A percentile compares a stretch with the other conserved stretches of the same genome.
These are phyloP conservation scores for Solanum hybrid DNA, from an alignment of 305 asterid genomes.

Conservation along the genomic window DNA sequence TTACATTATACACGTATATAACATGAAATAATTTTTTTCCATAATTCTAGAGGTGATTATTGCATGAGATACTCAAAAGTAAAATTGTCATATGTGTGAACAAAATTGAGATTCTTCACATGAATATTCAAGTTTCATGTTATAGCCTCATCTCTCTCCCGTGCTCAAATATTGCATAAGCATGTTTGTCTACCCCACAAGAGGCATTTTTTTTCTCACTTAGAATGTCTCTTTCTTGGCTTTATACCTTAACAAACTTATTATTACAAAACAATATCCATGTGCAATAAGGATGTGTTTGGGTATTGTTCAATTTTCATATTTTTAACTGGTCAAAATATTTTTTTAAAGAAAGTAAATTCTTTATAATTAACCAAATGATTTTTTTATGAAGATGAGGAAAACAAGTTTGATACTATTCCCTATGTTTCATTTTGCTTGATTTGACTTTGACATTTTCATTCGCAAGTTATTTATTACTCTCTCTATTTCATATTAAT, in stretches of 20 bases:
- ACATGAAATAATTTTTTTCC: background rate
- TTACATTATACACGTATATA: background rate
- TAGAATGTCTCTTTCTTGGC: background rate
- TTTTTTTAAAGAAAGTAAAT: background rate
- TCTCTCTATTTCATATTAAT: background rate
- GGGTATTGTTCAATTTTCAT: background rate
- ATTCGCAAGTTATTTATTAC: background rate
- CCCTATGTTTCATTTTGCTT: background rate
- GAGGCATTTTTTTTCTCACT: background rate
- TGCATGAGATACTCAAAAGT: background rate
- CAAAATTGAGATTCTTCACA: background rate
- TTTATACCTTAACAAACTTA: background rate
- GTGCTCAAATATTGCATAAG: background rate
- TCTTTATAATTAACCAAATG: background rate
- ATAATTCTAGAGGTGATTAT: background rate
- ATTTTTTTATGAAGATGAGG: background rate
- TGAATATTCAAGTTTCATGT: background rate
- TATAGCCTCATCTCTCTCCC: background rate
- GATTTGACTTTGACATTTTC: background rate
- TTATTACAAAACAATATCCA: background rate
- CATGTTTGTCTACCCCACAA: slow-evolving; percentile 1
- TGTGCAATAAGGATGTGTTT: background rate
- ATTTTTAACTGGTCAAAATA: background rate
- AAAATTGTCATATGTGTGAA: background rate
- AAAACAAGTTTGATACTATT: background rate